Percentiles rank a stretch among this genome's conserved stretches.
Conservation (phyloP, 2,329 filamentous ascomycete genomes). For the Thelonectria discophora region DNA sequence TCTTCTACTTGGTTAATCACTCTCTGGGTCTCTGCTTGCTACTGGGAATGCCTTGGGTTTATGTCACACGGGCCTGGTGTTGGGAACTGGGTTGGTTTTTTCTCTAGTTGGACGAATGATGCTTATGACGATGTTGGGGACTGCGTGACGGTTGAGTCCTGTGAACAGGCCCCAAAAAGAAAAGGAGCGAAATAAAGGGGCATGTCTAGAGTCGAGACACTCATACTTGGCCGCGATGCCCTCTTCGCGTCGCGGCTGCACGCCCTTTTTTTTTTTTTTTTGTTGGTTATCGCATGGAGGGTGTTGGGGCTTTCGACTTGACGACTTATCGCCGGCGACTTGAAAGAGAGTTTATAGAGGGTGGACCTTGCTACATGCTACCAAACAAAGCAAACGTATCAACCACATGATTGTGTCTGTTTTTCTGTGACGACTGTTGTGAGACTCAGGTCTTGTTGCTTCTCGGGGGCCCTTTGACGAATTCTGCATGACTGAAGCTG, state of each 20-base stretch:
- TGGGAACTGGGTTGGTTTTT: constrained; percentile 25
- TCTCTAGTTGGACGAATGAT: constrained; percentile 20
- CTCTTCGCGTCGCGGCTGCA: not conserved
- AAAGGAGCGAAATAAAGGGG: not conserved
- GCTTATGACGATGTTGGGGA: constrained; percentile 21
- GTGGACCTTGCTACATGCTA: constrained; percentile 22
- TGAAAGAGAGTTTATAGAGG: constrained; percentile 19
- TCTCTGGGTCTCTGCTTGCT: constrained; percentile 20
- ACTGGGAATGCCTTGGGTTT: constrained; percentile 21
- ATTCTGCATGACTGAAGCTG: not conserved
- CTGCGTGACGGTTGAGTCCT: constrained; percentile 9
- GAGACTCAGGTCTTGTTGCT: no score
- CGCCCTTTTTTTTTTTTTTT: constrained; percentile 11
- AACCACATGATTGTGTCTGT: constrained; percentile 2
- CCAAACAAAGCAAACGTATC: constrained; percentile 28
- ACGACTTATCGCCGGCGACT: constrained; percentile 7
- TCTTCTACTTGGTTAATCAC: constrained; percentile 19
- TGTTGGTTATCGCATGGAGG: constrained; percentile 28
- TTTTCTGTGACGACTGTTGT: not conserved
- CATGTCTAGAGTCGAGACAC: constrained; percentile 4
- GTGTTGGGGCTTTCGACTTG: constrained; percentile 13
- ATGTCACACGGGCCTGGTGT: constrained; percentile 30
- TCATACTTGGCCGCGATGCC: not conserved
- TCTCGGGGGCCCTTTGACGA: not conserved
- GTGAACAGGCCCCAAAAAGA: constrained; percentile 2